Evolutionary conservation across 1,284 basidiomycete species (phyloP), one percentile per base, ranked within the genome.

Genomic region (Puccinia coronata): DNA sequence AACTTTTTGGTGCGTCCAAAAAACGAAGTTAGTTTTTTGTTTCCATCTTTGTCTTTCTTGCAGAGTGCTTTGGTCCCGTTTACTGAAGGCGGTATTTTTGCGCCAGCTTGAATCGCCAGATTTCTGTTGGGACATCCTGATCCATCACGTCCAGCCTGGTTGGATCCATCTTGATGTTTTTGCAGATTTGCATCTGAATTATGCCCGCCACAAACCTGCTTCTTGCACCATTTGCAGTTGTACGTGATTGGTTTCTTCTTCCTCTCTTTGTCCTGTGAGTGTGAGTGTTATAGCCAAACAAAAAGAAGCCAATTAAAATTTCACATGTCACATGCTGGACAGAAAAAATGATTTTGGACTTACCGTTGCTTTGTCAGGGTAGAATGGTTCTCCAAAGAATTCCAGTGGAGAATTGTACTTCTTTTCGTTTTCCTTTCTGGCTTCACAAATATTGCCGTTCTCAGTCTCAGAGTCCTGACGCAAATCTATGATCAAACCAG

Each of bases 101-200:
- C 47, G 5, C 51, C 51, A 41, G 53, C 31, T 57, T 55, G n/a
- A 28, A 74, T 74, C 12, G 72, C 72, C 25, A 59, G 41, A 16
- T n/a, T 28, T 28, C 72, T 59, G 53, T 74, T 59, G 18, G 53
- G 39, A 74, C 53, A 74, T 51, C 72, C 51, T 9, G 36, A 47
- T 74, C 72, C 72, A 59, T 55, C 39, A 53, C 41, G 39, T n/a
- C 72, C 31, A n/a, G 72, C 53, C 59, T 74, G 72, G 53, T 61
- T 74, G 39, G 72, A 74, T 4, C 72, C 72, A 47, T 74, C 72
- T 9, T n/a, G n/a, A n/a, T n/a, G n/a, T n/a, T n/a, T n/a, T n/a
- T n/a, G n/a, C n/a, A n/a, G n/a, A n/a, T n/a, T 74, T 57, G 72
- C 39, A 41, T 55, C 53, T 20, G 72, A 59, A 18, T 55, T 57